These are phyloP conservation scores for Erodium trifolium DNA, from an alignment of 441 rosid species.

Conservation along the genomic window DNA sequence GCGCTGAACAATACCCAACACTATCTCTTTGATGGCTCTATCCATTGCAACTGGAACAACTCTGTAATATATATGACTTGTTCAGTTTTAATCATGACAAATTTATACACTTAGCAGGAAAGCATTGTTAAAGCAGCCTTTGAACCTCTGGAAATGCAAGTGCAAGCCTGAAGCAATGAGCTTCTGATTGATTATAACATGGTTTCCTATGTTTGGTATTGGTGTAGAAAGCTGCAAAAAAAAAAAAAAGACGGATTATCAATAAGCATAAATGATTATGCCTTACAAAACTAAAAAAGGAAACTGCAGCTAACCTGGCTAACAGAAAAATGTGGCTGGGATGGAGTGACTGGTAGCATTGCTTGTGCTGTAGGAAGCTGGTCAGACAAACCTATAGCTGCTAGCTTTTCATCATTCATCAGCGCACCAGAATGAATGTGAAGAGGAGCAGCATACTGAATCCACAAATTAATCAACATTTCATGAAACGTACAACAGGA, in stretches of 20 bases:
- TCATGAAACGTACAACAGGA: not conserved
- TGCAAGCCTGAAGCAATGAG: constrained; percentile 64
- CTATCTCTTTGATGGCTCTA: constrained; percentile 93
- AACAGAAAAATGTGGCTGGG: constrained; percentile 62
- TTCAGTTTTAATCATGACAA: constrained; percentile 2
- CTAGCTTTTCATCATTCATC: constrained; percentile 83
- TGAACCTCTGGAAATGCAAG: constrained; percentile 87
- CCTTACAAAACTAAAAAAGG: constrained; percentile 1
- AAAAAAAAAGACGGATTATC: constrained; percentile 21
- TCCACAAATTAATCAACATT: constrained; percentile 14
- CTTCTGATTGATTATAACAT: constrained; percentile 79
- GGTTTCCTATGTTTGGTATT: constrained; percentile 75
- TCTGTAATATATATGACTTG: constrained; percentile 29
- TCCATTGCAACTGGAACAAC: constrained; percentile 93
- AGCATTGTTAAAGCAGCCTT: constrained; percentile 15
- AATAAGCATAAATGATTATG: constrained; percentile 15
- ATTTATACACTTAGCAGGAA: constrained; percentile 10
- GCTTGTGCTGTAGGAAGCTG: constrained; percentile 79
- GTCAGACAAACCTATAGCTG: constrained; percentile 66
- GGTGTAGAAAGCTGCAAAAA: constrained; percentile 61
- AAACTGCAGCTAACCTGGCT: constrained; percentile 45
- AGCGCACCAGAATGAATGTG: constrained; percentile 56
- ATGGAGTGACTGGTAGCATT: constrained; percentile 59
- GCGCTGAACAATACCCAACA: constrained; percentile 86
- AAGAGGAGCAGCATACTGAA: constrained; percentile 63